Evolutionary conservation across 352 stramenopile species (phyloP), one percentile per base, ranked within the genome.

Genomic region (Aphanomyces astaci): DNA sequence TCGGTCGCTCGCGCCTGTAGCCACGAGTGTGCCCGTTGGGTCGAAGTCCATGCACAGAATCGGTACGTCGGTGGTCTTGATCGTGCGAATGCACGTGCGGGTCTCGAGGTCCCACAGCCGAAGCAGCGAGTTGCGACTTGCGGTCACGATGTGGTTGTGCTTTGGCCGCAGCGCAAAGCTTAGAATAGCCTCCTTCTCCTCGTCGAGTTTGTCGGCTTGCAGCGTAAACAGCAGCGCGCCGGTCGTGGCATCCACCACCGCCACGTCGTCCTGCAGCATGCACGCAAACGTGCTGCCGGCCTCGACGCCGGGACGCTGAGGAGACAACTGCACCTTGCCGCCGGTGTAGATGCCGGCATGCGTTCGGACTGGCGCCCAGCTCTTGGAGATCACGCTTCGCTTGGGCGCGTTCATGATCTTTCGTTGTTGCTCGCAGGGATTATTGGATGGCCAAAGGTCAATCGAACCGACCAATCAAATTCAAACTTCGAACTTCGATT

Each of bases 1-100:
- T 53, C 95, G 93, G 77, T 99, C 97, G 31, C 96, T 95, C 25
- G 94, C 96, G 70, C 94, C 96, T 1, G 96, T 99, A 7, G 95
- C 95, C 9, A 99, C 76, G 67, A 99, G 75, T 56, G 88, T 97
- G 43, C 89, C 90, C 25, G 90, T 89, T 22, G 85, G 86, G 75
- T 97, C 90, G 67, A 96, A 95, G 30, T 80, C 84, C 82, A 97
- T 93, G 55, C 76, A 78, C 53, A 94, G 73, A 60, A 97, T 84
- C 7, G 89, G 88, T 52, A 79, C 88, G 51, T 94, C 79, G 53
- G 24, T 57, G 28, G 72, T 72, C 67, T 92, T 94, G 63, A 94
- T 94, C 10, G 81, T 91, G 36, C 81, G 80, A 25, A 94, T 48
- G 39, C 82, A 92, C 27, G 75, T 80, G 52, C 87, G 86, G 4